phyloP scores from a whole-genome alignment of 163 green algal genomes.

The Prototheca cutis region DNA sequence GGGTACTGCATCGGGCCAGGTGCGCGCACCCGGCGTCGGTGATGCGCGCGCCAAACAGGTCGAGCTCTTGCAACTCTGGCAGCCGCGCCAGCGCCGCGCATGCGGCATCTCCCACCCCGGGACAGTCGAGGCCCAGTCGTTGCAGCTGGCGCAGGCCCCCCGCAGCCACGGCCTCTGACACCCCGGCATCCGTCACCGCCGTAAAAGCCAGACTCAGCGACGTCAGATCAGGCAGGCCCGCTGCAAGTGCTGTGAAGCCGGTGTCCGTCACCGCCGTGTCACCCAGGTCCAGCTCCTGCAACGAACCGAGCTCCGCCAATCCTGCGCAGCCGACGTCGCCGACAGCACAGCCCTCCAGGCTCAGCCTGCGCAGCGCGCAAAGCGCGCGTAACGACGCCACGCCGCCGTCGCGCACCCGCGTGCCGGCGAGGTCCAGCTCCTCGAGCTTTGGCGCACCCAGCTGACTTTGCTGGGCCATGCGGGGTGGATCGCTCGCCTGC shows the following conservation, averaged over 20 bases:
- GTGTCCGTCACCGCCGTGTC: constrained; percentile 39
- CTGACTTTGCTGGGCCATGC: no score
- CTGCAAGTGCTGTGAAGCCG: constrained; percentile 17
- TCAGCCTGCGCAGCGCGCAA: neutral
- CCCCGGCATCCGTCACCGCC: constrained; percentile 14
- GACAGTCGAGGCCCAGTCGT: constrained; percentile 42
- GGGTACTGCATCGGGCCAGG: constrained; percentile 32
- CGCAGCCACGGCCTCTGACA: constrained; percentile 15
- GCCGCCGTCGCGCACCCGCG: constrained; percentile 6
- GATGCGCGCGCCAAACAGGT: constrained; percentile 55
- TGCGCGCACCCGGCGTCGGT: constrained; percentile 36
- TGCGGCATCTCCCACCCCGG: constrained; percentile 25
- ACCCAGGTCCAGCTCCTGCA: constrained; percentile 38
- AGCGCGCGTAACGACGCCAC: neutral
- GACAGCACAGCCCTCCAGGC: constrained; percentile 16
- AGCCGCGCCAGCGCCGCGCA: constrained; percentile 33
- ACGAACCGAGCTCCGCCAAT: constrained; percentile 12
- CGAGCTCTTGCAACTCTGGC: constrained; percentile 30
- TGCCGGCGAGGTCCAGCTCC: constrained; percentile 19
- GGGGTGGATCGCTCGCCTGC: no score
- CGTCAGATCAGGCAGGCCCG: constrained; percentile 24
- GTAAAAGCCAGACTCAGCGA: constrained; percentile 44
- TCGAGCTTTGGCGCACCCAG: no score
- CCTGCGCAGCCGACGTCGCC: constrained; percentile 1
- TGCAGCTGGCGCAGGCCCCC: constrained; percentile 22